These are phyloP conservation scores for Aegle marmelos DNA, from an alignment of 345 rosid genomes.

Conservation along the genomic window DNA sequence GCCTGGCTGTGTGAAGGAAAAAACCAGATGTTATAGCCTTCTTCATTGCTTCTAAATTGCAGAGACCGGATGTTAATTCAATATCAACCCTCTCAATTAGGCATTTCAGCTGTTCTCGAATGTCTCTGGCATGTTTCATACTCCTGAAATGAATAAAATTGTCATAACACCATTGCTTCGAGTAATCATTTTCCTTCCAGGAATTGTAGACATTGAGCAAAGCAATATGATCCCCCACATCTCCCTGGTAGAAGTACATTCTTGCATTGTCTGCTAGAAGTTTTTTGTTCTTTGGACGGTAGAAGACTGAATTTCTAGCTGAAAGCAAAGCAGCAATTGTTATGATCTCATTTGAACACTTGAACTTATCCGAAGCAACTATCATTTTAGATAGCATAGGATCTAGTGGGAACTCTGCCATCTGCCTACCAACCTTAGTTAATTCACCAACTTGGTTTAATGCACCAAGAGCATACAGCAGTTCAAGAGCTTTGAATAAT, in stretches of 20 bases:
- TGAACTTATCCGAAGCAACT: slow-evolving; percentile 83
- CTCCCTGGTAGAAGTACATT: slow-evolving; percentile 84
- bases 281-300: slow-evolving; percentile 95
- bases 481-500: slow-evolving; percentile 76
- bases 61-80: slow-evolving; percentile 57
- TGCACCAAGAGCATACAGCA: slow-evolving; percentile 85
- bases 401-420: slow-evolving; percentile 97
- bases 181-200: slow-evolving; percentile 92
- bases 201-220: slow-evolving; percentile 88
- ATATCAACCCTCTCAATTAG: slow-evolving; percentile 96
- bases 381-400: slow-evolving; percentile 93
- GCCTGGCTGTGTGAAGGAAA: slow-evolving; percentile 82
- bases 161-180: slow-evolving; percentile 99
- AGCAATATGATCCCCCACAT: slow-evolving; percentile 90
- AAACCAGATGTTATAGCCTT: slow-evolving; percentile 85
- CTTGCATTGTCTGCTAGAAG: slow-evolving; percentile 96
- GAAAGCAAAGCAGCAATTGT: slow-evolving; percentile 93
- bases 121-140: slow-evolving; percentile 95
- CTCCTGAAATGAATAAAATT: slow-evolving; percentile 96
- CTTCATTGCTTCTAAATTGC: slow-evolving; percentile 67
- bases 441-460: slow-evolving; percentile 87
- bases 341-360: slow-evolving; percentile 89
- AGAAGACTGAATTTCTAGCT: slow-evolving; percentile 84
- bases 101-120: slow-evolving; percentile 89
- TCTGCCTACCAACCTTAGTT: slow-evolving; percentile 87